These are phyloP conservation scores for Blastobotrys muscicola DNA, from an alignment of 805 yeast genomes.

Conservation along the genomic window DNA sequence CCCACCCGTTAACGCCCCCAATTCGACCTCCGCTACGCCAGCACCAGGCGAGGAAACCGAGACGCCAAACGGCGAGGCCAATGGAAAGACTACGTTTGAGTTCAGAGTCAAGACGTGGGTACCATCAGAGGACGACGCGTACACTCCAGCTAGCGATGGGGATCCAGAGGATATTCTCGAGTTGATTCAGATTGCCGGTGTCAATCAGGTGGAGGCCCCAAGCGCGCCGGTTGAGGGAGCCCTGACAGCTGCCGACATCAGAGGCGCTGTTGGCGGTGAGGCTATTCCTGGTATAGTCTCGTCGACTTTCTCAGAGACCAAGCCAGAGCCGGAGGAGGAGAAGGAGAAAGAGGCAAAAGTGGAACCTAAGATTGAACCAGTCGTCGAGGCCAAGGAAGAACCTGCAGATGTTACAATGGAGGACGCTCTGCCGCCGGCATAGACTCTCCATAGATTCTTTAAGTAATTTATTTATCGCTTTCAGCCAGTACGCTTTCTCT, in stretches of 20 bases:
- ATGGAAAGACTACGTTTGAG: not conserved
- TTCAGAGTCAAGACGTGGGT: constrained; percentile 31
- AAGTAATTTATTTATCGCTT: not conserved
- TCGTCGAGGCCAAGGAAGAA: not conserved
- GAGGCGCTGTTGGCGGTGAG: constrained; percentile 47
- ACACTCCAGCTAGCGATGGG: constrained; percentile 26
- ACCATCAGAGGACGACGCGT: constrained; percentile 12
- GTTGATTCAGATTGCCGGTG: constrained; percentile 29
- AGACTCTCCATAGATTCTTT: not conserved
- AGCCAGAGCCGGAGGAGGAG: constrained; percentile 2
- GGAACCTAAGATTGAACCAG: constrained; percentile 1
- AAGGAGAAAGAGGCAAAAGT: constrained; percentile 3
- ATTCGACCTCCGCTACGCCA: constrained; percentile 4
- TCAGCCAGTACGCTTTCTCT: no score
- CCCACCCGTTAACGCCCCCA: not conserved
- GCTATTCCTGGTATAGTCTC: constrained; percentile 36
- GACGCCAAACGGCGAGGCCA: not conserved
- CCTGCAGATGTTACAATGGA: constrained; percentile 3
- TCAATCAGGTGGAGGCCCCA: constrained; percentile 9
- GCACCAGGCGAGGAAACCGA: not conserved
- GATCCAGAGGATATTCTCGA: constrained; percentile 38
- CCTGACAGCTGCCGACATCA: constrained; percentile 38
- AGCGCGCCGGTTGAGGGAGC: constrained; percentile 22
- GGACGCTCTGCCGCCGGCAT: not conserved
- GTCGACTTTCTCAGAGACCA: constrained; percentile 1